A percentile compares a stretch with the other conserved stretches of the same genome.
These are phyloP conservation scores for Didymella sp. DNA, from an alignment of 2,329 filamentous ascomycete species.

Conservation along the genomic window DNA sequence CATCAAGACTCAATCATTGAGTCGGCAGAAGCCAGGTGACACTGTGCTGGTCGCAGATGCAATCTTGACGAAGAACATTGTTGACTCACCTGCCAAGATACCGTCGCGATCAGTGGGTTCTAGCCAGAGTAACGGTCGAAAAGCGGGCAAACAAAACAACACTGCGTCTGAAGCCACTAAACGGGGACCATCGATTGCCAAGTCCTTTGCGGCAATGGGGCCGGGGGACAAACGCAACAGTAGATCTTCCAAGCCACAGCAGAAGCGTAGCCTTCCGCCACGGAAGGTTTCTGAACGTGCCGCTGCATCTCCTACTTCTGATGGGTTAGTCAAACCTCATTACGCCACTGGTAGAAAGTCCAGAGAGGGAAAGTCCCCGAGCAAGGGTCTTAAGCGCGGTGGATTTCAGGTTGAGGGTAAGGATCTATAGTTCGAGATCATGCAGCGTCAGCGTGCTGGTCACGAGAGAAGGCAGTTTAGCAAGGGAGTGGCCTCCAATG, in stretches of 20 bases:
- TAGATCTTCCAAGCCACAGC: neutral
- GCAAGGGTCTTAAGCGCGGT: neutral
- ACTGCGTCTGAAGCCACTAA: neutral
- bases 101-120: neutral
- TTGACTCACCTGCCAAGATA: neutral
- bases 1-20: neutral
- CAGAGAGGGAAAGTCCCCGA: neutral
- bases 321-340: neutral
- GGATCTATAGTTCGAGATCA: neutral
- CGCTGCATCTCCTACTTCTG: neutral
- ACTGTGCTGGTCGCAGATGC: neutral
- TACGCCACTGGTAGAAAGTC: neutral
- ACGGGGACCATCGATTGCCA: neutral
- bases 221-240: neutral
- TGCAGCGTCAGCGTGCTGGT: neutral
- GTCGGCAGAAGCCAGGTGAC: neutral
- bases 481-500: neutral
- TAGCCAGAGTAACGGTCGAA: neutral
- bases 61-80: neutral
- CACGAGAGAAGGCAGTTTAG: neutral
- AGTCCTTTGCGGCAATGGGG: neutral
- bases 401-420: neutral
- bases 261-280: neutral
- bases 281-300: neutral
- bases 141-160: neutral